Evolutionary conservation across 495 filamentous ascomycete species (phyloP), one percentile per base, ranked within the genome.

Genomic region (Trichoderma gamsii): DNA sequence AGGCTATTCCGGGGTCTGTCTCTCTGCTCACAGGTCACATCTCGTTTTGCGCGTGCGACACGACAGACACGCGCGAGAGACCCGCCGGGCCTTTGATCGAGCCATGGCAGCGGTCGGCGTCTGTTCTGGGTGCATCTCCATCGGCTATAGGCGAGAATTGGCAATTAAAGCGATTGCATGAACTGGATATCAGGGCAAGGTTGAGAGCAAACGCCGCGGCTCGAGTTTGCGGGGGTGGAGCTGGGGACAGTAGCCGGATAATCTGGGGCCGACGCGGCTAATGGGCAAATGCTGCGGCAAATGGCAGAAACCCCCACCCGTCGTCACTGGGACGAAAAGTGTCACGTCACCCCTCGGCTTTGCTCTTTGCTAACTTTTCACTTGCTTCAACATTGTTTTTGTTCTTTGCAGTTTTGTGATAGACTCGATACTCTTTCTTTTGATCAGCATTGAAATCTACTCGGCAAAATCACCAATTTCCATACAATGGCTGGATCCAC

Each of bases 41-140:
- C 84, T 84, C 9, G 83, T 85, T 73, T 89, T 89, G 69, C 87
- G 77, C 76, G 85, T 85, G 63, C 86, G 72, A 73, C 87, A 89
- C 69, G 85, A 82, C 69, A 88, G 73, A 76, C 87, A 89, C 15
- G 87, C 87, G 64, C 85, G 78, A 41, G 86, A 87, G 2, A 86
- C 86, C 65, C 87, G 80, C 78, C 86, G 88, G 70, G 79, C 79
- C 67, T 69, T 68, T 46, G 43, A 46, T 46, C 43, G 12, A 16
- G 43, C 43, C 43, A 46, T 46, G 2, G 13, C 43, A 46, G 43
- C 43, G 43, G 43, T 46, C 43, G 43, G 43, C 43, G 43, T 46
- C 43, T 46, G 43, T 46, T 4, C 18, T 18, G 43, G 18, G 43
- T 46, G 7, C 43, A 46, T 11, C 18, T 46, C 43, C 43, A 46